A percentile compares a stretch with the other conserved stretches of the same genome.
Evolutionary conservation across 331 rosid species (phyloP).

Genomic region (Saraca asoca): DNA sequence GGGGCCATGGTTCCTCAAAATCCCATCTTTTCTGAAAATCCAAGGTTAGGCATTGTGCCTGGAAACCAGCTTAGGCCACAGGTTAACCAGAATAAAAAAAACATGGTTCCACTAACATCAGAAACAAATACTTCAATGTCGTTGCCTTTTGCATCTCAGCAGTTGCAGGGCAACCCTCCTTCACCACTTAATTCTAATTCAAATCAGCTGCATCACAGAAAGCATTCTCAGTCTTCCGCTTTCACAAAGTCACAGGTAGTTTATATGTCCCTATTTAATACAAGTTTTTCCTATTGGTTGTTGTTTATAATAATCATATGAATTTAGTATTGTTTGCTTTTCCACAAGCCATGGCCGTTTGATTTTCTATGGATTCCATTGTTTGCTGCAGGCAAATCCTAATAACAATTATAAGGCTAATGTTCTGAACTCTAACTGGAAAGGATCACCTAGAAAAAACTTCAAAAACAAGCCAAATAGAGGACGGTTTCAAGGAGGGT

Average conservation of each 20-base stretch:
- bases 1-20: constrained; percentile 52
- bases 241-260: constrained; percentile 60
- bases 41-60: constrained; percentile 48
- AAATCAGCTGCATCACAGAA: constrained; percentile 39
- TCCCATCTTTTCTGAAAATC: constrained; percentile 40
- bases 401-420: constrained; percentile 36
- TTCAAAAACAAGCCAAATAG: constrained; percentile 54
- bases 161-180: constrained; percentile 46
- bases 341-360: constrained; percentile 13
- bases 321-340: constrained; percentile 3
- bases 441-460: constrained; percentile 49
- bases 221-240: constrained; percentile 45
- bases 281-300: constrained; percentile 3
- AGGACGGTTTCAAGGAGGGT: constrained; percentile 59
- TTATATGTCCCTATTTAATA: neutral
- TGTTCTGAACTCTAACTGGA: constrained; percentile 53
- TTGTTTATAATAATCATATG: constrained; percentile 9
- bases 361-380: constrained; percentile 15
- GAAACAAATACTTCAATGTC: constrained; percentile 46
- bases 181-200: constrained; percentile 34
- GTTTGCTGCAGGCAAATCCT: constrained; percentile 56
- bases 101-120: constrained; percentile 35
- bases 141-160: constrained; percentile 44
- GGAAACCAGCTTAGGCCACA: constrained; percentile 53
- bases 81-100: constrained; percentile 49